Base-by-base conservation (phyloP, 2,329 filamentous ascomycete genomes). In the Cladophialophora exuberans region DNA sequence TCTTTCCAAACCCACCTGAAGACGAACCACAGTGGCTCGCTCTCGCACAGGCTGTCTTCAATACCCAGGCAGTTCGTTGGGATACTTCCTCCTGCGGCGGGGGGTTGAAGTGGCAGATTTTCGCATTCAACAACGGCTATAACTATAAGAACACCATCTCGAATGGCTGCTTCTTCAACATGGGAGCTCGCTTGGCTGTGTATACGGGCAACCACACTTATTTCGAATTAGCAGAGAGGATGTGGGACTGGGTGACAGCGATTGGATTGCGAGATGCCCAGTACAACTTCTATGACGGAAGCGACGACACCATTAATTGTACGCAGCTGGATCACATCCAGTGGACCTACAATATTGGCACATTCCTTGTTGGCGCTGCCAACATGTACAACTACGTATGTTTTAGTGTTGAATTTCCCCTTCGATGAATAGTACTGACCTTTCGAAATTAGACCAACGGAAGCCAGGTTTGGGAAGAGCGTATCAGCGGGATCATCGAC, bases 71-170 rank as follows among this genome's bases (percentile, higher is more conserved):
- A 2, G 72, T 72, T 17, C 82, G 89, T 18, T 93, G 89, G 87
- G 85, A 94, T 63, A 74, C 72, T 2, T 65, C 72, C 0, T 78
- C 77, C 1, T 96, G 90, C 70, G 77, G 74, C 42, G 90, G 90
- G 45, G 90, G 90, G 7, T 72, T 96, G 62, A 83, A 87, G 60
- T 96, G 91, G 91, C 90, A 96, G 73, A 88, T 95, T 58, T 92
- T 87, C 73, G 79, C 83, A 10, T 89, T 86, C 73, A 91, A 91
- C 73, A 82, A 79, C 53, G 89, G 89, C 4, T 84, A 77, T 63
- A 71, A 73, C 49, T 83, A 81, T 63, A 83, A 83, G 62, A 84
- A 84, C 62, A 76, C 77, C 18, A 79, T 84, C 58, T 80, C 78
- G 10, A 83, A 83, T 60, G 81, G 81, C 3, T 80, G 75, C 26